Conservation (phyloP, 2,329 filamentous ascomycete genomes). For the Amauroascus niger region DNA sequence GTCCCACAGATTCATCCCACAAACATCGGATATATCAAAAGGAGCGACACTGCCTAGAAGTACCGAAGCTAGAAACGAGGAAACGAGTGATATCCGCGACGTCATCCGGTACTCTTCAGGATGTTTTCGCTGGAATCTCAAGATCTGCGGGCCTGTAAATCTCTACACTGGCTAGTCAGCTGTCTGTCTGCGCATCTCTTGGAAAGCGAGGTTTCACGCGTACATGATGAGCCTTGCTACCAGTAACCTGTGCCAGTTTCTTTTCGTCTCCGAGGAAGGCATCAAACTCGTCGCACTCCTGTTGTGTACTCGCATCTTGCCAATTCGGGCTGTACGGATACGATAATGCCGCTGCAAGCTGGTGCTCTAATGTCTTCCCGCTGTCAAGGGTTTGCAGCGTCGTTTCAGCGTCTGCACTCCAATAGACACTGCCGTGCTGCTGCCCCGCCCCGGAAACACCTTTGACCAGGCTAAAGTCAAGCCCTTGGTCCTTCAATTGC, state of each 20-base stretch:
- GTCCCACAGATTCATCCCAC: slow-evolving; percentile 95
- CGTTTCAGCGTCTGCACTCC: slow-evolving; percentile 60
- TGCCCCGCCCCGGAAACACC: slow-evolving; percentile 88
- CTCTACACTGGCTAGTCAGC: slow-evolving; percentile 44
- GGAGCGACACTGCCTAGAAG: slow-evolving; percentile 79
- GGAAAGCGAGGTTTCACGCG: slow-evolving; percentile 27
- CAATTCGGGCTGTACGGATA: slow-evolving; percentile 89
- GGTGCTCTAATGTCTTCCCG: slow-evolving; percentile 56
- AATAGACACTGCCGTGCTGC: slow-evolving; percentile 97
- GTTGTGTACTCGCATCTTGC: slow-evolving; percentile 93
- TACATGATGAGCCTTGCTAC: slow-evolving; percentile 90
- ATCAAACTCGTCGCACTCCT: slow-evolving; percentile 84
- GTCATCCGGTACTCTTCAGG: slow-evolving; percentile 74
- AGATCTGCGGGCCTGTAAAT: slow-evolving; percentile 95
- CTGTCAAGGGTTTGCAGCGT: slow-evolving; percentile 54
- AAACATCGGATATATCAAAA: slow-evolving; percentile 88
- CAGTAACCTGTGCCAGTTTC: slow-evolving; percentile 67
- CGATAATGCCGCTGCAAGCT: slow-evolving; percentile 64
- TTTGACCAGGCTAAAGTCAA: slow-evolving; percentile 64
- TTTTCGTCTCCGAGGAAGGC: slow-evolving; percentile 55
- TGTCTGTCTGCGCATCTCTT: background rate
- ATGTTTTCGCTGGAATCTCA: slow-evolving; percentile 71
- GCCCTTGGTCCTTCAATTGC: slow-evolving; percentile 57
- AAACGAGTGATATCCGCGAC: slow-evolving; percentile 80
- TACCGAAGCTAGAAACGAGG: slow-evolving; percentile 85